A percentile compares a stretch with the other conserved stretches of the same genome.
phyloP scores from a whole-genome alignment of 495 filamentous ascomycete species.

The Penicillium crystallinum region DNA sequence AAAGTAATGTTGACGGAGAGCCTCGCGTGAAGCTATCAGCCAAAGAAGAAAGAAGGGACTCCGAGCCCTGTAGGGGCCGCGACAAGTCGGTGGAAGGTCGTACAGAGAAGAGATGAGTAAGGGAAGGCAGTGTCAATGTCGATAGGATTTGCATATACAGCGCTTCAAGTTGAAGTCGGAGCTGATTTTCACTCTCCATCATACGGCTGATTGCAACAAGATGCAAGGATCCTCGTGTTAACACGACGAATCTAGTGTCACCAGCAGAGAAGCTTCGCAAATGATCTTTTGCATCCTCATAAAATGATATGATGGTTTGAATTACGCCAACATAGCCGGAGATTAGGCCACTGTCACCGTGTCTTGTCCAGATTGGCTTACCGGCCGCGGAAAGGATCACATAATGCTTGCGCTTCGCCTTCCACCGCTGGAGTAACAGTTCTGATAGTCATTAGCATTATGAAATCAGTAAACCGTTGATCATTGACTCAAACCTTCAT shows the following conservation, averaged over 20 bases:
- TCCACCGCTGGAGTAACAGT: constrained; percentile 66
- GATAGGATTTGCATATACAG: constrained; percentile 98
- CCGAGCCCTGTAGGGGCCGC: constrained; percentile 89
- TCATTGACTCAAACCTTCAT: constrained; percentile 53
- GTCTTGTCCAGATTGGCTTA: constrained; percentile 95
- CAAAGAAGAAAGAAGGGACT: constrained; percentile 82
- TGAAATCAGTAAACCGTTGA: not conserved
- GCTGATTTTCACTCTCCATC: constrained; percentile 82
- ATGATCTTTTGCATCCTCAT: constrained; percentile 69
- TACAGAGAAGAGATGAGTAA: constrained; percentile 82
- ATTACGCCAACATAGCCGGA: constrained; percentile 93
- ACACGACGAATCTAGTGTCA: constrained; percentile 75
- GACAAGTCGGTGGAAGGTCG: constrained; percentile 88
- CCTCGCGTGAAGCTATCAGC: constrained; percentile 93
- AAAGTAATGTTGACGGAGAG: constrained; percentile 81
- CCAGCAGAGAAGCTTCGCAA: constrained; percentile 80
- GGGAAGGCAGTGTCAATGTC: constrained; percentile 83
- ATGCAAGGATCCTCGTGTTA: constrained; percentile 79
- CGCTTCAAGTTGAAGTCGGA: constrained; percentile 83
- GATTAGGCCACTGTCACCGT: constrained; percentile 83
- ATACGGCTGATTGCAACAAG: constrained; percentile 89
- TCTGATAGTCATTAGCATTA: constrained; percentile 37
- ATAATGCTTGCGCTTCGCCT: constrained; percentile 90
- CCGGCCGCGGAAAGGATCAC: constrained; percentile 92
- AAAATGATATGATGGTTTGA: constrained; percentile 97